phyloP scores from a whole-genome alignment of 73 alveolate genomes.

The Paramecium octaurelia region DNA sequence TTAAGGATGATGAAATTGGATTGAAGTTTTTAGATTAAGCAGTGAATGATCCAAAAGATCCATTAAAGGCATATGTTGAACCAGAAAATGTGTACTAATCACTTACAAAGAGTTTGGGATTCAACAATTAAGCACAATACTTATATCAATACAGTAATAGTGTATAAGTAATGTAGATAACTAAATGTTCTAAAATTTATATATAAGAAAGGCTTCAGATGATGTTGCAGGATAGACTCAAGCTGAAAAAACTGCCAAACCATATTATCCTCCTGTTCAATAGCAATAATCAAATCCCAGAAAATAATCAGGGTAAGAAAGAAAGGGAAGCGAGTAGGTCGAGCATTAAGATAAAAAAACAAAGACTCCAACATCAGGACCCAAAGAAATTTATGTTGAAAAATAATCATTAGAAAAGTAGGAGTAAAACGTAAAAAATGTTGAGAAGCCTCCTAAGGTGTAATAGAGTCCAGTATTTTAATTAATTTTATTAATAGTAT shows the following conservation, averaged over 20 bases:
- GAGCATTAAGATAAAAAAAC: background rate
- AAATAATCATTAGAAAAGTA: background rate
- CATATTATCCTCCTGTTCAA: constrained; percentile 33
- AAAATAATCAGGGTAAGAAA: background rate
- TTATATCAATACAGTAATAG: background rate
- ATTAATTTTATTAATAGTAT: background rate
- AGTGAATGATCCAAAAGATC: constrained; percentile 26
- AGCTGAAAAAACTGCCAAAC: background rate
- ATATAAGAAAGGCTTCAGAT: constrained; percentile 44
- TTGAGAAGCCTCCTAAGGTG: background rate
- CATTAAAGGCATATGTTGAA: constrained; percentile 39
- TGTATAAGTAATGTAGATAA: background rate
- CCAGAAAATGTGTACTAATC: constrained; percentile 31
- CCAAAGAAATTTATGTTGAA: background rate
- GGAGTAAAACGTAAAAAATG: background rate
- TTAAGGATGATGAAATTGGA: constrained; percentile 43
- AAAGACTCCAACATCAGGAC: background rate
- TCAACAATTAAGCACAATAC: background rate
- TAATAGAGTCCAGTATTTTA: constrained; percentile 22
- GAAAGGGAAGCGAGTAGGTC: background rate
- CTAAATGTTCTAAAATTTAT: constrained; percentile 17
- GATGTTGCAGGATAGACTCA: background rate
- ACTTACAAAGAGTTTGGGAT: background rate
- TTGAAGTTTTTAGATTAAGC: constrained; percentile 37
- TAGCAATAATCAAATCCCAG: background rate